Percentiles rank a stretch among this genome's conserved stretches.
phyloP scores from a whole-genome alignment of 1,284 basidiomycete species.

The Lentinula novae-zelandiae region DNA sequence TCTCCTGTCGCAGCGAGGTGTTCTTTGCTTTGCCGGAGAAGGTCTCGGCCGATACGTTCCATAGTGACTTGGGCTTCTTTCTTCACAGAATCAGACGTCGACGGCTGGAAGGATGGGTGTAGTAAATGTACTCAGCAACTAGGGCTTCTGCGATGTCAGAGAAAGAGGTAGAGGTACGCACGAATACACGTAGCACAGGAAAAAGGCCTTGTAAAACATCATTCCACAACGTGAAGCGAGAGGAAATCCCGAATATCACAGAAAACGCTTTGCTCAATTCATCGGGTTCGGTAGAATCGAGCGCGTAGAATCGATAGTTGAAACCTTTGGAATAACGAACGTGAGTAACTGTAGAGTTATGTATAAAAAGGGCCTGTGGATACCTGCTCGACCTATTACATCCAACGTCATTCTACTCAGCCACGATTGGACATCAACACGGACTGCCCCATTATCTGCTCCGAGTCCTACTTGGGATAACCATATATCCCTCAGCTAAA shows the following conservation, averaged over 20 bases:
- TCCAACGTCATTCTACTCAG: slow-evolving; percentile 61
- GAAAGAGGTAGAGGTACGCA: background rate
- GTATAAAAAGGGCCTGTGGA: slow-evolving; percentile 30
- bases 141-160: background rate
- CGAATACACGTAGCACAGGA: slow-evolving; percentile 19
- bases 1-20: slow-evolving; percentile 23
- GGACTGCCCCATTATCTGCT: slow-evolving; percentile 24
- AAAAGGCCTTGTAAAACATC: slow-evolving; percentile 19
- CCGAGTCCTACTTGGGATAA: slow-evolving; percentile 21
- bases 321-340: slow-evolving; percentile 31
- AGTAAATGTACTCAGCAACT: background rate
- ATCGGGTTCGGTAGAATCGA: slow-evolving; percentile 27
- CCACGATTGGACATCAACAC: slow-evolving; percentile 50
- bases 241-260: slow-evolving; percentile 17
- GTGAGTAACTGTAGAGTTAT: background rate
- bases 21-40: slow-evolving; percentile 36
- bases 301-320: slow-evolving; percentile 47
- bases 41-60: slow-evolving; percentile 27
- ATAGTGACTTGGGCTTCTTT: slow-evolving; percentile 19
- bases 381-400: slow-evolving; percentile 62
- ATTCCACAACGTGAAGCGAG: slow-evolving; percentile 8
- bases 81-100: background rate
- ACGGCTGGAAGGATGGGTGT: background rate
- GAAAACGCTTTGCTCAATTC: slow-evolving; percentile 38
- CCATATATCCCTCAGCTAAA: slow-evolving; percentile 36